Conservation (phyloP, 768 basidiomycete genomes). For the Leccinum longicurvipes region DNA sequence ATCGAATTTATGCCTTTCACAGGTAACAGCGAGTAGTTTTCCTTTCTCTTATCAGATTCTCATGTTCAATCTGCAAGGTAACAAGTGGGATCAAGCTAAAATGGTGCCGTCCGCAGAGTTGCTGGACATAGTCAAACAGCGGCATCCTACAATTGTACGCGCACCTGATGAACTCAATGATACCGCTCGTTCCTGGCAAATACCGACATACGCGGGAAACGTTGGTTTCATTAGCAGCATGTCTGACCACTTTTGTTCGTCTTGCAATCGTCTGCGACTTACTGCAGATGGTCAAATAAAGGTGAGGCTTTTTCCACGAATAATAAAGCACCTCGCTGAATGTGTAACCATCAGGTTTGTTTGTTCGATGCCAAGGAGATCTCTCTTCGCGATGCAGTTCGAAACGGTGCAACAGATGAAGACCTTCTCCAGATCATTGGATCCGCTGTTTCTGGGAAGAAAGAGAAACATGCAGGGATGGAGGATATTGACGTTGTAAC, state of each 20-base stretch:
- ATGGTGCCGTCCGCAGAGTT: conserved; percentile 76
- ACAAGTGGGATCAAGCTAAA: conserved; percentile 79
- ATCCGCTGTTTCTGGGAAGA: conserved; percentile 64
- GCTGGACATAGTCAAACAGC: conserved; percentile 44
- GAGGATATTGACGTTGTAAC: conserved; percentile 70
- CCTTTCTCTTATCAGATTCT: conserved; percentile 1
- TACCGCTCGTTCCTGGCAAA: conserved; percentile 76
- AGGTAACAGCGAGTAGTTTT: conserved; percentile 41
- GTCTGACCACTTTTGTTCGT: conserved; percentile 89
- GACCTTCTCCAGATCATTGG: conserved; percentile 60
- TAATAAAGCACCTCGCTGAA: not conserved
- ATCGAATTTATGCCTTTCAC: conserved; percentile 96
- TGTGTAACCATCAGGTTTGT: conserved; percentile 57
- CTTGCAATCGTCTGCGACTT: conserved; percentile 79
- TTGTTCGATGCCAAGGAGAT: conserved; percentile 84
- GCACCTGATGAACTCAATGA: conserved; percentile 68
- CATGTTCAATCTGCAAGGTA: conserved; percentile 46
- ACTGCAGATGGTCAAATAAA: conserved; percentile 93
- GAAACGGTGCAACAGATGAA: conserved; percentile 59
- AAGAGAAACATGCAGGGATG: conserved; percentile 84
- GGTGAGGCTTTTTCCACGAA: conserved; percentile 35
- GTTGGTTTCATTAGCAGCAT: conserved; percentile 91
- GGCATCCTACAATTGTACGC: conserved; percentile 52
- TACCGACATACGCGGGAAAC: conserved; percentile 67
- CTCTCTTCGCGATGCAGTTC: conserved; percentile 73